phyloP scores from a whole-genome alignment of 257 asterid genomes.

The Jaltomata sinuosa region DNA sequence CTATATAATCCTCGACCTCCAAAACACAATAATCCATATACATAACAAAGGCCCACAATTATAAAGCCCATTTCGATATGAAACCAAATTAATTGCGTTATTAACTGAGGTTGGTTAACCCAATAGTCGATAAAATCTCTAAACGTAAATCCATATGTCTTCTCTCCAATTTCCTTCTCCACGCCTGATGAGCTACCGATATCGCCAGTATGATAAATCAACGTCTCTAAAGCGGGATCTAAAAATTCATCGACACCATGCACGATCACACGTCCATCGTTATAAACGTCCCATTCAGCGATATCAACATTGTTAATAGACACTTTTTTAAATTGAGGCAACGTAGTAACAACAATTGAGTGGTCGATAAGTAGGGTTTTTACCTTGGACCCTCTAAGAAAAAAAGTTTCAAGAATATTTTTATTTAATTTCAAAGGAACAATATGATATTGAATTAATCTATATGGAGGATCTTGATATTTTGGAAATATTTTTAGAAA shows the following conservation, averaged over 20 bases:
- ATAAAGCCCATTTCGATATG: neutral
- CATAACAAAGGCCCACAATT: neutral
- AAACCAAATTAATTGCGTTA: neutral
- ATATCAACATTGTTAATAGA: neutral
- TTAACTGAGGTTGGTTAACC: neutral
- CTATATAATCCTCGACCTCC: neutral
- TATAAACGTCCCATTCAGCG: neutral
- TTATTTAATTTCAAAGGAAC: neutral
- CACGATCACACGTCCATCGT: neutral
- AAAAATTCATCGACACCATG: neutral
- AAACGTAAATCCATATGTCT: neutral
- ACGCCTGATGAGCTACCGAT: neutral
- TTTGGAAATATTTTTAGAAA: neutral
- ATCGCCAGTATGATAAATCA: neutral
- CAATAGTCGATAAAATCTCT: neutral
- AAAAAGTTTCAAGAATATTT: neutral
- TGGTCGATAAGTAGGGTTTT: neutral
- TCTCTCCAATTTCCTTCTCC: neutral
- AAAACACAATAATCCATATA: neutral
- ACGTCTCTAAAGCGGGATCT: neutral
- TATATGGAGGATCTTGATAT: neutral
- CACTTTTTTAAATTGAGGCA: neutral
- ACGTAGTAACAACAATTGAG: neutral
- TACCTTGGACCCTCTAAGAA: neutral
- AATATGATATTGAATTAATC: neutral